These are phyloP conservation scores for Tulasnella sp. DNA, from an alignment of 768 basidiomycete species.

Conservation along the genomic window DNA sequence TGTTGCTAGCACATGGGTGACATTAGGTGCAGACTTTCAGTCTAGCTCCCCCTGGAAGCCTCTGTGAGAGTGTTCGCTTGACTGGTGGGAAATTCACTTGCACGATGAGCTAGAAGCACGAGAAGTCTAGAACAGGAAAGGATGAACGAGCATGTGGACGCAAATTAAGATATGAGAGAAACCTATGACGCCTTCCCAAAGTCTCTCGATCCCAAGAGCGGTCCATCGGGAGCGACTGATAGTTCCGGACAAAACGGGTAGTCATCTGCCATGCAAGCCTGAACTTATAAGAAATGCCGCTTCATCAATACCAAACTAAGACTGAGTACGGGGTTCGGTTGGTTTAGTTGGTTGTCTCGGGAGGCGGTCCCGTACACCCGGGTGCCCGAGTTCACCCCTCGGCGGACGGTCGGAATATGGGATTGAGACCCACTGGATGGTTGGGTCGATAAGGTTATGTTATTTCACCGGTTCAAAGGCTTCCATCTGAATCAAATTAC, in stretches of 20 bases:
- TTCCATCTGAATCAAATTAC: too few species aligned
- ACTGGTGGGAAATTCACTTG: background rate
- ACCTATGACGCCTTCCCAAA: background rate
- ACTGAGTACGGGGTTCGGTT: background rate
- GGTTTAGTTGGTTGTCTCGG: background rate
- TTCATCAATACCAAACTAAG: background rate
- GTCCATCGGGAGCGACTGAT: background rate
- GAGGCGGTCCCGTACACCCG: background rate
- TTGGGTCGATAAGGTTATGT: background rate
- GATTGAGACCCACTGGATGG: background rate
- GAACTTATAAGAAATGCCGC: background rate
- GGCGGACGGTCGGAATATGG: slow-evolving; percentile 4
- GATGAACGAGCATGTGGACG: background rate
- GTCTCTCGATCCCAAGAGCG: background rate
- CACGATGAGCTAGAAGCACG: background rate
- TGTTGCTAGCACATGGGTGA: background rate
- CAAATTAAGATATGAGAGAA: background rate
- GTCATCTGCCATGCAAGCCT: background rate
- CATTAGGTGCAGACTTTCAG: background rate
- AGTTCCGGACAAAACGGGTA: background rate
- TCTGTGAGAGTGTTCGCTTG: background rate
- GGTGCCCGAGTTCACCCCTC: background rate
- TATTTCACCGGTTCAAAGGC: too few species aligned
- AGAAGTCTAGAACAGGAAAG: background rate
- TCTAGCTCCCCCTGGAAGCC: background rate